Evolutionary conservation across 2,329 filamentous ascomycete genomes (phyloP).

Genomic region (Cercospora brassicicola): DNA sequence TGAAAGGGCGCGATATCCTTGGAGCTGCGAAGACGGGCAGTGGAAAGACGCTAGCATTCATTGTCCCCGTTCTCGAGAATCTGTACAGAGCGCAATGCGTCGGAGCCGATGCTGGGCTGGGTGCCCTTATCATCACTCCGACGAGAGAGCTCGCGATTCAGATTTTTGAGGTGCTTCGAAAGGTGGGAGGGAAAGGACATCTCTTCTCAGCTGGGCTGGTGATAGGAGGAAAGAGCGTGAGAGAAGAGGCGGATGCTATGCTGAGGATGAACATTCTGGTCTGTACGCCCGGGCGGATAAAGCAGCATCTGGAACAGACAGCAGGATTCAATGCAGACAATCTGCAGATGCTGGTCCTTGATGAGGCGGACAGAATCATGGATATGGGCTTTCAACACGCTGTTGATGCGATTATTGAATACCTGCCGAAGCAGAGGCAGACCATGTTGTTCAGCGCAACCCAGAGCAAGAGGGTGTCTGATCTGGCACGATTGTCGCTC

Average conservation of each 20-base stretch:
- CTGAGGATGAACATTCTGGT: conserved; percentile 95
- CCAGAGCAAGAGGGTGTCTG: conserved; percentile 90
- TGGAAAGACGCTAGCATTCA: conserved; percentile 91
- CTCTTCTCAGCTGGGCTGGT: conserved; percentile 88
- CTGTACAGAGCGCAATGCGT: conserved; percentile 87
- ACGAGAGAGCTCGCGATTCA: conserved; percentile 94
- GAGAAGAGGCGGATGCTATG: conserved; percentile 81
- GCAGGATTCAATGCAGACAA: conserved; percentile 86
- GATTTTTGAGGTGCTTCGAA: conserved; percentile 91
- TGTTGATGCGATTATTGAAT: conserved; percentile 89
- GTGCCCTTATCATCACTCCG: conserved; percentile 88
- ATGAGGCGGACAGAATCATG: conserved; percentile 94
- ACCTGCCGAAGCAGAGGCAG: conserved; percentile 80
- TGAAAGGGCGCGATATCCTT: conserved; percentile 84
- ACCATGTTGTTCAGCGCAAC: conserved; percentile 95
- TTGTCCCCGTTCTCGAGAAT: conserved; percentile 89
- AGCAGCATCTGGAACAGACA: conserved; percentile 95
- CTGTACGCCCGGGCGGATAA: conserved; percentile 88
- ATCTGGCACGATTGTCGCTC: conserved; percentile 83
- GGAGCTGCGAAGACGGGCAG: conserved; percentile 94
- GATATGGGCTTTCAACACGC: conserved; percentile 94
- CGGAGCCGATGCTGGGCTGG: conserved; percentile 79
- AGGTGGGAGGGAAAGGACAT: conserved; percentile 80
- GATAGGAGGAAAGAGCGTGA: conserved; percentile 87
- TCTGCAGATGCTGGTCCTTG: conserved; percentile 86